A percentile compares a stretch with the other conserved stretches of the same genome.
Conservation (phyloP, 768 basidiomycete genomes). For the Fomitopsis serialis region DNA sequence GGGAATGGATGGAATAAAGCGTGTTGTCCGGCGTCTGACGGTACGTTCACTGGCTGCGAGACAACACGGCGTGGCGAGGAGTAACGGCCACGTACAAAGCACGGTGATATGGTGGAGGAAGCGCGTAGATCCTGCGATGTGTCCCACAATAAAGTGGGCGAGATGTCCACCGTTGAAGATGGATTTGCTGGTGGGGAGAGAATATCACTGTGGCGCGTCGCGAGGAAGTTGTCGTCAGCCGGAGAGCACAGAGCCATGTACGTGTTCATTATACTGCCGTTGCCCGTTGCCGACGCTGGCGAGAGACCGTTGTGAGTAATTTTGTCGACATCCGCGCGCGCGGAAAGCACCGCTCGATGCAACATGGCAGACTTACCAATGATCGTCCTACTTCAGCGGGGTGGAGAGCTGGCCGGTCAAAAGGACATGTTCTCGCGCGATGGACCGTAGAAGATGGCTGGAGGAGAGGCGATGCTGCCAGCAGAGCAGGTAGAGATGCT, state of each 20-base stretch:
- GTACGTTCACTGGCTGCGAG: constrained; percentile 7
- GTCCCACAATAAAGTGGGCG: constrained; percentile 6
- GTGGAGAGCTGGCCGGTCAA: constrained; percentile 6
- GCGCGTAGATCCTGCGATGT: constrained; percentile 8
- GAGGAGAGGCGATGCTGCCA: not conserved
- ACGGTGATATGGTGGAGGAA: not conserved
- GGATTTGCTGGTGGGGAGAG: not conserved
- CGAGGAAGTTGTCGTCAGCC: constrained; percentile 8
- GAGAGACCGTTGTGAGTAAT: constrained; percentile 2
- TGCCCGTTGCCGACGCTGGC: constrained; percentile 2
- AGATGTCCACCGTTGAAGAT: not conserved
- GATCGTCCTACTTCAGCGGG: not conserved
- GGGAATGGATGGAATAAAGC: constrained; percentile 10
- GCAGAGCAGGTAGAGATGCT: constrained; percentile 1
- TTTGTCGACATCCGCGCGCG: constrained; percentile 6
- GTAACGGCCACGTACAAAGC: not conserved
- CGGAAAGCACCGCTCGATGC: constrained; percentile 12
- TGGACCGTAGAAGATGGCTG: constrained; percentile 1
- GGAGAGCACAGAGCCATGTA: constrained; percentile 10
- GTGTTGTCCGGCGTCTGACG: constrained; percentile 5
- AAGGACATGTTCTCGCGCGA: constrained; percentile 9
- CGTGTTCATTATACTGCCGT: constrained; percentile 18
- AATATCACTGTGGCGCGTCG: constrained; percentile 1
- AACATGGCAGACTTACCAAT: constrained; percentile 6
- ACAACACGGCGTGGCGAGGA: not conserved